Conservation (phyloP, 768 basidiomycete genomes). For the Lactarius quietus region DNA sequence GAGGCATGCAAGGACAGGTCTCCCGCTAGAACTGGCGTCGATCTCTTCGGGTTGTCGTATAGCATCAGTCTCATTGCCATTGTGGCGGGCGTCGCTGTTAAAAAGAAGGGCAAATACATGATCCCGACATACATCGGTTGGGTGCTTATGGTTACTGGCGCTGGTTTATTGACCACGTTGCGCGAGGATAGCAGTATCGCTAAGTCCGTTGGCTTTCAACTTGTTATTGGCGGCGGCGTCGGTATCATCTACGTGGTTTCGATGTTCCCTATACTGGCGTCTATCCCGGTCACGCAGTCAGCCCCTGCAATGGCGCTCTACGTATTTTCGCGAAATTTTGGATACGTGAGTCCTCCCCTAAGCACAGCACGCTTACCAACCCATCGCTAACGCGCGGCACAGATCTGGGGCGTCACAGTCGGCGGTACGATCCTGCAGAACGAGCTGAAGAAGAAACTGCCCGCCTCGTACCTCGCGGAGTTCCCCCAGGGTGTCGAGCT, state of each 20-base stretch:
- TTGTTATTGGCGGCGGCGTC: constrained; percentile 32
- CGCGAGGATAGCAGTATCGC: constrained; percentile 24
- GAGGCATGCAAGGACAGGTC: constrained; percentile 40
- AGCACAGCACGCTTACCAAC: background rate
- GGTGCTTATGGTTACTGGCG: constrained; percentile 35
- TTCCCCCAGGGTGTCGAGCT: constrained; percentile 31
- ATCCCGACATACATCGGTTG: constrained; percentile 39
- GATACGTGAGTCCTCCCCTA: constrained; percentile 1
- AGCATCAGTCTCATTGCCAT: constrained; percentile 40
- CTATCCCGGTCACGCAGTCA: constrained; percentile 32
- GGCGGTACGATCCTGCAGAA: constrained; percentile 39
- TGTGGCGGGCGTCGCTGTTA: constrained; percentile 38
- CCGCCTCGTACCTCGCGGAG: constrained; percentile 28
- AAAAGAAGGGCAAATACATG: constrained; percentile 36
- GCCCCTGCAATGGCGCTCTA: constrained; percentile 37
- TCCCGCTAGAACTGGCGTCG: constrained; percentile 37
- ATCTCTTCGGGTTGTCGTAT: constrained; percentile 37
- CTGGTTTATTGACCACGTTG: constrained; percentile 37
- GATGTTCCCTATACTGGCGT: constrained; percentile 38
- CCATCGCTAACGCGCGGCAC: background rate
- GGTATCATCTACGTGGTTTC: constrained; percentile 34
- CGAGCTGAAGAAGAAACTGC: constrained; percentile 33
- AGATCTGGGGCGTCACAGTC: constrained; percentile 39
- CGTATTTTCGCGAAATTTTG: constrained; percentile 29
- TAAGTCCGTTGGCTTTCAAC: constrained; percentile 27